Conservation (phyloP, 2,329 filamentous ascomycete species). For the Coniella lustricola region DNA sequence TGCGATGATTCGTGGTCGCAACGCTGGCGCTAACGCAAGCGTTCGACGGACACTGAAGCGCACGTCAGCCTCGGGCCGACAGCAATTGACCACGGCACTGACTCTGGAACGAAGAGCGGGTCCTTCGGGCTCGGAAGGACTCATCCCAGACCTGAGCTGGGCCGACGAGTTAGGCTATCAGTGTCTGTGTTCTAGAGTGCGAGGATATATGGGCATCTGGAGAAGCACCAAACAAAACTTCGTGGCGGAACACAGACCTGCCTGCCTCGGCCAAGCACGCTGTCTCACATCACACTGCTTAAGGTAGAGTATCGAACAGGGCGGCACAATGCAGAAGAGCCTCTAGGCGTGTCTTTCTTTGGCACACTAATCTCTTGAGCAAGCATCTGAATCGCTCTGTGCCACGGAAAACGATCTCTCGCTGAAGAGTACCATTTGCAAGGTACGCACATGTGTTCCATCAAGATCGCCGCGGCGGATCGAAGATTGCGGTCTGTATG, state of each 20-base stretch:
- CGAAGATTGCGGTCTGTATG: conserved; percentile 5
- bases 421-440: background rate
- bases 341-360: too few species aligned
- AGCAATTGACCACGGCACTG: background rate
- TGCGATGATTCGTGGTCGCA: conserved; percentile 11
- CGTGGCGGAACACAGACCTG: too few species aligned
- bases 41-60: background rate
- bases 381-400: background rate
- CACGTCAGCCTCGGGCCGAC: conserved; percentile 4
- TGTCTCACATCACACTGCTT: too few species aligned
- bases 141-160: background rate
- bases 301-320: background rate
- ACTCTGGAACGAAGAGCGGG: conserved; percentile 2
- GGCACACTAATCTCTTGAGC: too few species aligned
- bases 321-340: background rate
- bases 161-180: background rate
- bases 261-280: too few species aligned
- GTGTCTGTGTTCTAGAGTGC: too few species aligned
- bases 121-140: background rate
- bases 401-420: background rate
- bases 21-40: conserved; percentile 6
- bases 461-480: background rate
- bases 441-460: background rate
- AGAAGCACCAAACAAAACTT: background rate
- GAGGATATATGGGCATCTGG: too few species aligned